Conservation (phyloP, 306 rosid species). For the Vigna reflexopilosa region DNA sequence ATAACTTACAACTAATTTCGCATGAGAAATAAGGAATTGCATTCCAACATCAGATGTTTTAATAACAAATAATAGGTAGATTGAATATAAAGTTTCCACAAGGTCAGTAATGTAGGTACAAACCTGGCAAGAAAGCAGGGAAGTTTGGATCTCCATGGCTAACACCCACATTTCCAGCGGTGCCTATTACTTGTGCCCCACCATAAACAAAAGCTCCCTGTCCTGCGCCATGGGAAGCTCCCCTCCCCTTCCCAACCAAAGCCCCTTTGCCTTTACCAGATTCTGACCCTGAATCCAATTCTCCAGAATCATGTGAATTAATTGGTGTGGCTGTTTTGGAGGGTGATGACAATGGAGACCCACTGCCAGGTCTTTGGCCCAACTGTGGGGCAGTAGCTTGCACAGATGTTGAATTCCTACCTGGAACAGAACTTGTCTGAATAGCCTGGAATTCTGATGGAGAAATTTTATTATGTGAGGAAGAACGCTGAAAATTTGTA, state of each 20-base stretch:
- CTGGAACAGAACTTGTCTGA: constrained; percentile 1
- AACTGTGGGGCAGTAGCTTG: neutral
- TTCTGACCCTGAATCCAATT: neutral
- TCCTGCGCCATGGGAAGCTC: neutral
- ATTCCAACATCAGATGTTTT: neutral
- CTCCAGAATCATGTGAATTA: constrained; percentile 1
- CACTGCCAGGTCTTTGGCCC: neutral
- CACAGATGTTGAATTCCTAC: neutral
- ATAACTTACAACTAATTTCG: neutral
- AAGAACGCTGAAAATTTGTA: neutral
- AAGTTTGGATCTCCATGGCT: constrained; percentile 6
- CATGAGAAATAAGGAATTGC: neutral
- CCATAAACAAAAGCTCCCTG: neutral
- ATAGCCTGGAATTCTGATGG: neutral
- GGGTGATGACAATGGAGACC: neutral
- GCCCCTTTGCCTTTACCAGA: constrained; percentile 8
- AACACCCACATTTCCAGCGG: constrained; percentile 6
- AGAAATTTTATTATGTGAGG: neutral
- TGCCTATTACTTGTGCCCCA: neutral
- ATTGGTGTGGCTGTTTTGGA: neutral
- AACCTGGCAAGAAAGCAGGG: constrained; percentile 16
- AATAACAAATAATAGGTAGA: neutral
- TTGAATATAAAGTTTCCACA: neutral
- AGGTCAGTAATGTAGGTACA: neutral
- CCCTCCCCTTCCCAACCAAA: constrained; percentile 4